phyloP scores from a whole-genome alignment of 2,329 filamentous ascomycete species.

The Sporothrix euskadiensis region DNA sequence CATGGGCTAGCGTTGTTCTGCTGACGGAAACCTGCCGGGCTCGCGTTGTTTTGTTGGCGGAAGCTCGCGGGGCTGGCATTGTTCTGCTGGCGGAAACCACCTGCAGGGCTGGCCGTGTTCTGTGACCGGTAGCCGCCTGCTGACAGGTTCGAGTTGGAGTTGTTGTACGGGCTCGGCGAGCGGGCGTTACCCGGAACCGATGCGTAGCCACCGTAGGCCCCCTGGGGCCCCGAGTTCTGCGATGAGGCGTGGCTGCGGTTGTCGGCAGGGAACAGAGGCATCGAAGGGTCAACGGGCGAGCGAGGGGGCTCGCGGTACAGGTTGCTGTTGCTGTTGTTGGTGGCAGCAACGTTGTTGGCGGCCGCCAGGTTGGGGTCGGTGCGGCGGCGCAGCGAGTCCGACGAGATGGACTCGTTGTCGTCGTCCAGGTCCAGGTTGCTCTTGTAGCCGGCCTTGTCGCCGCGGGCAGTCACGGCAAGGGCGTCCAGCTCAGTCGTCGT shows the following conservation, averaged over 20 bases:
- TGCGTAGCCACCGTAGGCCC: slow-evolving; percentile 17
- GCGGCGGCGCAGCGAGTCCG: slow-evolving; percentile 54
- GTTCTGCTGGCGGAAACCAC: slow-evolving; percentile 34
- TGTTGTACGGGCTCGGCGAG: slow-evolving; percentile 38
- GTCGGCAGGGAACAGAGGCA: slow-evolving; percentile 53
- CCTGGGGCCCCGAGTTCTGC: slow-evolving; percentile 28
- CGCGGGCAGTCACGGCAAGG: slow-evolving; percentile 76
- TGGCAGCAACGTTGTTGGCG: slow-evolving; percentile 8
- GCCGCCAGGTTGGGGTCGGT: slow-evolving; percentile 37
- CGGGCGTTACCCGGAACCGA: slow-evolving; percentile 31
- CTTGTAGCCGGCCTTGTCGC: slow-evolving; percentile 66
- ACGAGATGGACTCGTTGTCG: slow-evolving; percentile 68
- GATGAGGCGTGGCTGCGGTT: slow-evolving; percentile 38
- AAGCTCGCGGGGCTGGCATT: slow-evolving; percentile 38
- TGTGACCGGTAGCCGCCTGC: slow-evolving; percentile 41
- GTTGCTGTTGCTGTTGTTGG: slow-evolving; percentile 34
- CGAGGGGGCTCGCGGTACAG: slow-evolving; percentile 41
- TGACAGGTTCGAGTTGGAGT: slow-evolving; percentile 34
- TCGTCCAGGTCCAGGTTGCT: slow-evolving; percentile 67
- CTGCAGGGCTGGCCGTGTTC: slow-evolving; percentile 43
- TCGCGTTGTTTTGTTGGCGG: slow-evolving; percentile 32
- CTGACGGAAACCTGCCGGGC: slow-evolving; percentile 38
- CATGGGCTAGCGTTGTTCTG: slow-evolving; percentile 48
- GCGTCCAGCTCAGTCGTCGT: slow-evolving; percentile 77
- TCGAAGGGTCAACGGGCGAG: slow-evolving; percentile 52